These are phyloP conservation scores for Calonectria multiphialidica DNA, from an alignment of 2,329 filamentous ascomycete species.

Conservation along the genomic window DNA sequence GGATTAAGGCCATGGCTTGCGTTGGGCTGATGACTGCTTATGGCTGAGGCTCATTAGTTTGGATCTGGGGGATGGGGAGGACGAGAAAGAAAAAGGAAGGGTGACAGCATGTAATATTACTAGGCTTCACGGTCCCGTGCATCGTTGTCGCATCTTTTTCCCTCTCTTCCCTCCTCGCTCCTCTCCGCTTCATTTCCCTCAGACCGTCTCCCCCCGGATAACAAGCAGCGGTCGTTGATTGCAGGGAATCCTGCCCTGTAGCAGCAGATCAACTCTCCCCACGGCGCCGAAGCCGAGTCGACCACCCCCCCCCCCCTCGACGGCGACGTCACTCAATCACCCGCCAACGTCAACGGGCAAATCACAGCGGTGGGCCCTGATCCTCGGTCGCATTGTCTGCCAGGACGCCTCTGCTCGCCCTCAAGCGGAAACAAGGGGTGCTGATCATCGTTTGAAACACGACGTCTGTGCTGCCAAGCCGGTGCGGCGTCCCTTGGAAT, in stretches of 20 bases:
- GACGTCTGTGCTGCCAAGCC: constrained; percentile 16
- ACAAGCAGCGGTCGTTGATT: background rate
- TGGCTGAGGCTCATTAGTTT: constrained; percentile 15
- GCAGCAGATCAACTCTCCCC: background rate
- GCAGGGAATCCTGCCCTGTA: constrained; percentile 11
- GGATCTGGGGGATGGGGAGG: background rate
- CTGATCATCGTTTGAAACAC: constrained; percentile 28
- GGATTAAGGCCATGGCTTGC: background rate
- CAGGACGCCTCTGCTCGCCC: background rate
- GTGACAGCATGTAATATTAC: constrained; percentile 2
- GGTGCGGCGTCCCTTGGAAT: constrained; percentile 14
- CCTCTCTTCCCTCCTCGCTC: background rate
- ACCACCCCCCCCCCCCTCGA: background rate
- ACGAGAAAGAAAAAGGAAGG: background rate
- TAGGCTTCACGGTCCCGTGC: background rate
- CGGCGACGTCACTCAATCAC: constrained; percentile 15
- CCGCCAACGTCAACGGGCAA: constrained; percentile 3
- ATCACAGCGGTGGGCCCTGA: background rate
- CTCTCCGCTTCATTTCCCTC: background rate
- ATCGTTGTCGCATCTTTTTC: background rate
- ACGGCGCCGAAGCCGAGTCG: constrained; percentile 9
- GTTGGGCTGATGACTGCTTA: constrained; percentile 23
- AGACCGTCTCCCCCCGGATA: background rate
- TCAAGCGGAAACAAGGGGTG: constrained; percentile 15
- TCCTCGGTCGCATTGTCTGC: constrained; percentile 13